Evolutionary conservation across 768 basidiomycete genomes (phyloP), one percentile per base, ranked within the genome.

Genomic region (Termitomyces sp.): DNA sequence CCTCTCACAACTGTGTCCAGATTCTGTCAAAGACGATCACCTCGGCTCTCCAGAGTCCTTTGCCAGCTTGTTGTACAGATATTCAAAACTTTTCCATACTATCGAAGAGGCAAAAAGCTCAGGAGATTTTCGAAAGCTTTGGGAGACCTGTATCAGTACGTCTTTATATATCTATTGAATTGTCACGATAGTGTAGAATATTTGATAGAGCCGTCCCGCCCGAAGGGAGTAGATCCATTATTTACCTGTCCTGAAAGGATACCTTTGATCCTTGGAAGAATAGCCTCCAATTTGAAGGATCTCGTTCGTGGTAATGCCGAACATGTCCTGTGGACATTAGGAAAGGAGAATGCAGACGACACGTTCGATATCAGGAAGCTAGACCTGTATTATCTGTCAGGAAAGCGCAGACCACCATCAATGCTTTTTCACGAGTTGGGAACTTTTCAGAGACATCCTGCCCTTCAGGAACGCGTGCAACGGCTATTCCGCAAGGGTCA

Each of bases 361-460:
- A 12, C 54, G 18, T 27, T 6, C 16, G 36, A 49, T 48, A 2
- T 57, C 24, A 15, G 20, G 37, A 49, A 22, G 15, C 11, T 49
- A 15, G 37, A 57, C 3, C 30, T 49, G 27, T 0, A 7, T 8
- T 57, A 41, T 4, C 27, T 51, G 9, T 13, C 39, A n/a, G 11
- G 30, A 8, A 41, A 22, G n/a, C 22, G 18, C 3, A 6, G 27
- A 7, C 42, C 42, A 30, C 56, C 56, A 15, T 57, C 36, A 5
- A 57, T 57, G 56, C 46, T 42, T 41, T n/a, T 57, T 12, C 20
- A 57, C 22, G 48, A 57, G 11, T 9, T 57, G 15, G 56, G 56
- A 24, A 42, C 27, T 20, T 50, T 57, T 27, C 24, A 31, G 7
- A 9, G 4, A 2, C 1, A 49, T 5, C n/a, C 39, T 1, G 2